Conservation (phyloP, 2,329 filamentous ascomycete species). For the Ophiostoma piceae region DNA sequence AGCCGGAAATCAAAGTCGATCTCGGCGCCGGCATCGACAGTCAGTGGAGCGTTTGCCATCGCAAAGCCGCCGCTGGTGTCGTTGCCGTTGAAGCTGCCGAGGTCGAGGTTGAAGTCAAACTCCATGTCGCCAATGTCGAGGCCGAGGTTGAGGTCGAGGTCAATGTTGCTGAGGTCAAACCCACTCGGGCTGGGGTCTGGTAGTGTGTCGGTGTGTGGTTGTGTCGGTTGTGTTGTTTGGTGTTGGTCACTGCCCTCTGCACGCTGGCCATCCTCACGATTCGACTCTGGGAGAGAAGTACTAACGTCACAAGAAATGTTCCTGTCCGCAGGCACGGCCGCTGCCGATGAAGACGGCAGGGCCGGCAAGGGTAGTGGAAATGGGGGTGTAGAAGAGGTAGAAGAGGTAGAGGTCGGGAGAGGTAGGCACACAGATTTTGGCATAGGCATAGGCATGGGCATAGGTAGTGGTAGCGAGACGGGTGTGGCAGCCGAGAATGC, state of each 20-base stretch:
- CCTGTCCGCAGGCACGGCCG: slow-evolving; percentile 9
- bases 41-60: not conserved
- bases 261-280: not conserved
- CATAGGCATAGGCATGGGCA: too few relatives aligned
- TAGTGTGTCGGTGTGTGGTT: not conserved
- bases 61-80: not conserved
- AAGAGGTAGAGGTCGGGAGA: not conserved
- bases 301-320: slow-evolving; percentile 21
- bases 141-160: not conserved
- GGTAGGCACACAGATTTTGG: not conserved
- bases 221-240: not conserved
- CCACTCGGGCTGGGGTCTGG: slow-evolving; percentile 9
- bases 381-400: not conserved
- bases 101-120: not conserved
- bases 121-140: too few relatives aligned
- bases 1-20: not conserved
- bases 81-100: not conserved
- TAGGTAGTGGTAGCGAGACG: not conserved
- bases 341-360: slow-evolving; percentile 7
- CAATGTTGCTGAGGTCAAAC: not conserved
- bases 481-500: not conserved
- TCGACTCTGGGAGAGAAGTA: slow-evolving; percentile 19
- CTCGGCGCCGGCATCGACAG: not conserved
- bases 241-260: not conserved
- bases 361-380: slow-evolving; percentile 10